Evolutionary conservation across 495 filamentous ascomycete species (phyloP).

Genomic region (Acidomyces sp.): DNA sequence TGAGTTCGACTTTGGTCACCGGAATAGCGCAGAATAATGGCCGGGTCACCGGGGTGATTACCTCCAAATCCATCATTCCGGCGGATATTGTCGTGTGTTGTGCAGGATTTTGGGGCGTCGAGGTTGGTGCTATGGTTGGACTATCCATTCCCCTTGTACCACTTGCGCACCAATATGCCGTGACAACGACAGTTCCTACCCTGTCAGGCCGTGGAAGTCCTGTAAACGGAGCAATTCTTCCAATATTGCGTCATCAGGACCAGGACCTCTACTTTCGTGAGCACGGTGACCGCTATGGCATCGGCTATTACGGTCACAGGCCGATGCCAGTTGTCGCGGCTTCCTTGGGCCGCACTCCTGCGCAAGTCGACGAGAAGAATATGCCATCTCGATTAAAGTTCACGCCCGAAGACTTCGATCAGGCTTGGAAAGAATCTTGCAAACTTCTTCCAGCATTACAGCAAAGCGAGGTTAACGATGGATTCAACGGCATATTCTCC

Average conservation of each 20-base stretch:
- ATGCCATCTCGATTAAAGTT: conserved; percentile 42
- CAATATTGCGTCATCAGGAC: conserved; percentile 40
- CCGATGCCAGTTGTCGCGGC: conserved; percentile 38
- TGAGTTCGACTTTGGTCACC: conserved; percentile 35
- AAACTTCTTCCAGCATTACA: conserved; percentile 34
- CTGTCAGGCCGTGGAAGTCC: conserved; percentile 25
- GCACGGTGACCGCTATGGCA: conserved; percentile 39
- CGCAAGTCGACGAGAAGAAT: conserved; percentile 36
- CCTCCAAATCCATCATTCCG: conserved; percentile 28
- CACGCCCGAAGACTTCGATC: conserved; percentile 36
- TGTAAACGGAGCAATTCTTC: conserved; percentile 33
- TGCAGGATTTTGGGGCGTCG: conserved; percentile 43
- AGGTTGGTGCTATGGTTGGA: conserved; percentile 39
- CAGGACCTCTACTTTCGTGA: conserved; percentile 43
- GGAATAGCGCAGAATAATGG: conserved; percentile 28
- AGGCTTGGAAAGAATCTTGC: conserved; percentile 36
- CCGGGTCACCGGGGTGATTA: conserved; percentile 35
- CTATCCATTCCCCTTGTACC: conserved; percentile 37
- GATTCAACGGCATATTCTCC: conserved; percentile 42
- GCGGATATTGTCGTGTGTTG: conserved; percentile 40
- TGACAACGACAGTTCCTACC: conserved; percentile 32
- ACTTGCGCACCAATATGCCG: conserved; percentile 40
- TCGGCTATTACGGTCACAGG: conserved; percentile 41
- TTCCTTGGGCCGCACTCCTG: conserved; percentile 31
- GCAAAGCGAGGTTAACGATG: conserved; percentile 33